These are phyloP conservation scores for Pestalotiopsis sp. DNA, from an alignment of 2,329 filamentous ascomycete species.

Conservation along the genomic window DNA sequence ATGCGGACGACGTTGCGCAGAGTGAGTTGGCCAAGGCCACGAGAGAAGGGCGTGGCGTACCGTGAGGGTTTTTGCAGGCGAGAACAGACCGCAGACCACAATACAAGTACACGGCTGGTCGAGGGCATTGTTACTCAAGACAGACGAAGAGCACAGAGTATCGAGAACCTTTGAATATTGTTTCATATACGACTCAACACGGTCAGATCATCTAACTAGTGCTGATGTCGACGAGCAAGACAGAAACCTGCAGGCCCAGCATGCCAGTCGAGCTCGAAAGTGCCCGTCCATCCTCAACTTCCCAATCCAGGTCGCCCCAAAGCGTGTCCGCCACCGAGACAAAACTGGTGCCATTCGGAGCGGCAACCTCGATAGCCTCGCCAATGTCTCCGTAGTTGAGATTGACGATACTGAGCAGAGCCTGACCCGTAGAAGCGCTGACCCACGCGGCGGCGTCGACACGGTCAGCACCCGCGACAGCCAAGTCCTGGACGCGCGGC, in stretches of 20 bases:
- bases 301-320: slow-evolving; percentile 18
- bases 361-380: slow-evolving; percentile 8
- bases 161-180: neutral
- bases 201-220: neutral
- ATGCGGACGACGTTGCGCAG: slow-evolving; percentile 46
- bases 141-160: neutral
- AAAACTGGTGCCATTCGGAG: slow-evolving; percentile 13
- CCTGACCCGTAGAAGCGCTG: slow-evolving; percentile 20
- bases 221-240: slow-evolving; percentile 5
- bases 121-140: too few relatives aligned
- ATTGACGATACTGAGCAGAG: slow-evolving; percentile 19
- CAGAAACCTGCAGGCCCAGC: slow-evolving; percentile 13
- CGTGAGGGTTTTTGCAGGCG: slow-evolving; percentile 21
- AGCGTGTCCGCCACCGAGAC: slow-evolving; percentile 8
- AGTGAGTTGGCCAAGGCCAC: slow-evolving; percentile 46
- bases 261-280: slow-evolving; percentile 2
- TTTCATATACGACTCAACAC: neutral
- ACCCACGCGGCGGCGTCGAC: slow-evolving; percentile 46
- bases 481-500: slow-evolving; percentile 25
- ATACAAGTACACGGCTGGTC: too few relatives aligned
- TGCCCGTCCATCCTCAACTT: slow-evolving; percentile 11
- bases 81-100: neutral
- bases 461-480: slow-evolving; percentile 23
- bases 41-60: slow-evolving; percentile 52
- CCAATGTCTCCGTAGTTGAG: slow-evolving; percentile 16